Conservation (phyloP, 2,329 filamentous ascomycete genomes). For the Neofusicoccum parvum region DNA sequence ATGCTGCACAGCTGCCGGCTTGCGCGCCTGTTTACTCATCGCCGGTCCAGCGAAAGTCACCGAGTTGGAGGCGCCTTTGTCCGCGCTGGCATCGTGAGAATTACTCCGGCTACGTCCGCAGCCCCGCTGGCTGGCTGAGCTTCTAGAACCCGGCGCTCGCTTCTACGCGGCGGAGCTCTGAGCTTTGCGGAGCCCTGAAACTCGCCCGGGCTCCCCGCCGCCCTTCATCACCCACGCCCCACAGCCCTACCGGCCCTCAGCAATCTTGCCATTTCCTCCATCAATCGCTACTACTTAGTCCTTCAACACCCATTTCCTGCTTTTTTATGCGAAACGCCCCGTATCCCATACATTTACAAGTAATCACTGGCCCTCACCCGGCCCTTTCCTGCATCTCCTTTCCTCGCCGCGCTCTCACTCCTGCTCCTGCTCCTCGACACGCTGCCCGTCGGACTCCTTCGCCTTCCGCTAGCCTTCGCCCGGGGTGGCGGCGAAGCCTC, state of each 20-base stretch:
- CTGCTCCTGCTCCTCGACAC: slow-evolving; percentile 18
- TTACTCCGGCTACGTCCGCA: background rate
- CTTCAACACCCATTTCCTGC: background rate
- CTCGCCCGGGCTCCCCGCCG: slow-evolving; percentile 1
- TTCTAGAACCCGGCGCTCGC: background rate
- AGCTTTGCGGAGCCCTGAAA: background rate
- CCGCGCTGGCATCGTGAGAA: background rate
- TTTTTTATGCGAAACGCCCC: background rate
- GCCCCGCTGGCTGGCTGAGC: background rate
- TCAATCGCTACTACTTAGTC: background rate
- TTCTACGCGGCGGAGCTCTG: background rate
- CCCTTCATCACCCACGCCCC: slow-evolving; percentile 1
- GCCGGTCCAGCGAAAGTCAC: no score
- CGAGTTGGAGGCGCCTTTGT: no score
- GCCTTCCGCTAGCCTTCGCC: background rate
- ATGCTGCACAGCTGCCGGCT: no score
- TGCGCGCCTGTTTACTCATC: no score
- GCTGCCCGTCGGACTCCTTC: slow-evolving; percentile 9
- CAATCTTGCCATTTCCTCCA: slow-evolving; percentile 1
- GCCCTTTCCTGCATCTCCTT: slow-evolving; percentile 24
- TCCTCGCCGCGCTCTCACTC: slow-evolving; percentile 22
- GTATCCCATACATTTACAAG: slow-evolving; percentile 23
- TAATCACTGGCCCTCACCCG: slow-evolving; percentile 33
- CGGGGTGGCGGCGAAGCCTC: slow-evolving; percentile 22
- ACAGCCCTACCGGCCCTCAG: slow-evolving; percentile 1